phyloP scores from a whole-genome alignment of 73 alveolate genomes.

The Paramecium sonneborni region DNA sequence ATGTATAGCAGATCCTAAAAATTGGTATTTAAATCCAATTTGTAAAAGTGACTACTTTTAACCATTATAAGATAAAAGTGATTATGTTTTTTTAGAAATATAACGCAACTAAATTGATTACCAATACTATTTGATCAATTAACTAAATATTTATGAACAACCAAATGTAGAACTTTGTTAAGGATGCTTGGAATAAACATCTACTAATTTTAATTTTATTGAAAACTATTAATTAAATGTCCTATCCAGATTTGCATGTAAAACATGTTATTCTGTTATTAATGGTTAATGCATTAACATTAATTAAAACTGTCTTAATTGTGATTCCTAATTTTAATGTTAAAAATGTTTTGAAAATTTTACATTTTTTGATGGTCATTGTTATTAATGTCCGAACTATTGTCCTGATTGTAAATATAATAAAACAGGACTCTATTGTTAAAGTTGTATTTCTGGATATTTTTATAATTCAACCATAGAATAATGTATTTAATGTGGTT shows the following conservation, averaged over 20 bases:
- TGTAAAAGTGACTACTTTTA: background rate
- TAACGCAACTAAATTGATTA: background rate
- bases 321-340: background rate
- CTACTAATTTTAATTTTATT: background rate
- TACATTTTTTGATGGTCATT: background rate
- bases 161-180: background rate
- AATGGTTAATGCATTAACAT: background rate
- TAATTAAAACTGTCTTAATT: background rate
- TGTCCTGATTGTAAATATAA: background rate
- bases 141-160: background rate
- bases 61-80: background rate
- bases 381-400: background rate
- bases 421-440: background rate
- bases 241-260: background rate
- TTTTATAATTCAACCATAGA: background rate
- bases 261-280: background rate
- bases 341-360: background rate
- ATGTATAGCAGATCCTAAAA: background rate
- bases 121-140: background rate
- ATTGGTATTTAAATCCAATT: background rate
- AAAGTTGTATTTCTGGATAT: background rate
- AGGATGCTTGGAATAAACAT: background rate
- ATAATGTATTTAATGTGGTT: background rate
- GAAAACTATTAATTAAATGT: background rate
- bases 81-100: background rate